Conservation (phyloP, 257 asterid species). For the Orobanche coerulescens region DNA sequence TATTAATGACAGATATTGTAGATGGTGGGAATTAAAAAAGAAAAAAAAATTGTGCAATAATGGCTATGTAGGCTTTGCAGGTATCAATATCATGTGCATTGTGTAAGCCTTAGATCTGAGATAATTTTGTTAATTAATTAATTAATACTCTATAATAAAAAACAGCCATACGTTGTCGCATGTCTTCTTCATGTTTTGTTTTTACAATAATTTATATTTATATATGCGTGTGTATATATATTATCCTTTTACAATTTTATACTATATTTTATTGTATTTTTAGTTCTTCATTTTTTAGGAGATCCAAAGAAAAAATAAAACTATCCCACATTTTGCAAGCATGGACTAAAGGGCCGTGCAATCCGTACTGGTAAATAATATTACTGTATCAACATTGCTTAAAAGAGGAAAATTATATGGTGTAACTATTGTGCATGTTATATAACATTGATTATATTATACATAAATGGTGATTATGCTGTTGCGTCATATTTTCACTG, state of each 20-base stretch:
- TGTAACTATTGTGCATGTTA: no score
- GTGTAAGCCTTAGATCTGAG: slow-evolving; percentile 33
- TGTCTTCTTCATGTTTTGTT: slow-evolving; percentile 35
- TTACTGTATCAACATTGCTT: slow-evolving; percentile 33
- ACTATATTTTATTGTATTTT: not conserved
- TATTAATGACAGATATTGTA: no score
- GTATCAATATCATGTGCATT: slow-evolving; percentile 32
- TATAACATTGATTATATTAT: no score
- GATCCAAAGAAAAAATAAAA: slow-evolving; percentile 6
- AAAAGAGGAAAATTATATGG: no score
- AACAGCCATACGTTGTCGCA: slow-evolving; percentile 33
- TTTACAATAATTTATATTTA: slow-evolving; percentile 13
- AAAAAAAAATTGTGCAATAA: slow-evolving; percentile 22
- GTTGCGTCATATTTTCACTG: no score
- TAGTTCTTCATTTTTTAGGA: not conserved
- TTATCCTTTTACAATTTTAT: not conserved
- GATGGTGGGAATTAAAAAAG: not conserved
- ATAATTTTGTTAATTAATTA: slow-evolving; percentile 20
- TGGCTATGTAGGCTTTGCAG: slow-evolving; percentile 25
- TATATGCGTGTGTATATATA: not conserved
- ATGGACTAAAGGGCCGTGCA: slow-evolving; percentile 29
- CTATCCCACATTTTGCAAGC: slow-evolving; percentile 22
- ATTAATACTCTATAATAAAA: slow-evolving; percentile 18
- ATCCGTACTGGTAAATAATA: slow-evolving; percentile 31
- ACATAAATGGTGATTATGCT: no score